Evolutionary conservation across 1,139 yeast genomes (phyloP).

Genomic region (Pichia sp.): DNA sequence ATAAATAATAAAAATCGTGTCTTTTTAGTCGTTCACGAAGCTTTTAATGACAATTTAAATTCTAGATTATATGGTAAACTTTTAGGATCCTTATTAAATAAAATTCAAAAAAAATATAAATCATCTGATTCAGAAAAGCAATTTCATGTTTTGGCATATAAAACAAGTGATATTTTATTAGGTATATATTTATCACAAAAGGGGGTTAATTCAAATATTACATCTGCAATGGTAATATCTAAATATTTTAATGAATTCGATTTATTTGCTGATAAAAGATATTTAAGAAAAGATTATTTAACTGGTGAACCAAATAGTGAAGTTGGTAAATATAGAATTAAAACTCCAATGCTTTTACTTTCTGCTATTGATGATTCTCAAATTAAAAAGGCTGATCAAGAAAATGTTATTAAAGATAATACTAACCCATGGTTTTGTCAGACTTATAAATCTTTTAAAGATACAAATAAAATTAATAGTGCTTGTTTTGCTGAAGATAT

Average conservation of each 20-base stretch:
- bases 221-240: slow-evolving; percentile 62
- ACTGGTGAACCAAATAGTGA: slow-evolving; percentile 57
- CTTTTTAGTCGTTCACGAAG: background rate
- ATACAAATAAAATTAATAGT: slow-evolving; percentile 55
- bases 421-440: slow-evolving; percentile 50
- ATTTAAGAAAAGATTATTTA: slow-evolving; percentile 51
- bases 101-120: background rate
- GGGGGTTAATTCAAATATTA: slow-evolving; percentile 43
- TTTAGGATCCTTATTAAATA: background rate
- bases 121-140: background rate
- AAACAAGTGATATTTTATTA: background rate
- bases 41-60: background rate
- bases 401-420: slow-evolving; percentile 33
- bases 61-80: background rate
- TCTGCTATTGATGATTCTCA: slow-evolving; percentile 28
- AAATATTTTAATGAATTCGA: slow-evolving; percentile 77
- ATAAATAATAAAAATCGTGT: background rate
- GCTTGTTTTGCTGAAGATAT: slow-evolving; percentile 68
- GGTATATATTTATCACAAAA: slow-evolving; percentile 51
- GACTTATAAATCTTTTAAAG: slow-evolving; percentile 52
- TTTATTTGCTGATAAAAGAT: slow-evolving; percentile 43
- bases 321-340: slow-evolving; percentile 58
- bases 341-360: slow-evolving; percentile 61
- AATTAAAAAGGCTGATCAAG: slow-evolving; percentile 6
- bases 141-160: slow-evolving; percentile 1